Conservation (phyloP, 2,329 filamentous ascomycete species). For the Lachnellula occidentalis region DNA sequence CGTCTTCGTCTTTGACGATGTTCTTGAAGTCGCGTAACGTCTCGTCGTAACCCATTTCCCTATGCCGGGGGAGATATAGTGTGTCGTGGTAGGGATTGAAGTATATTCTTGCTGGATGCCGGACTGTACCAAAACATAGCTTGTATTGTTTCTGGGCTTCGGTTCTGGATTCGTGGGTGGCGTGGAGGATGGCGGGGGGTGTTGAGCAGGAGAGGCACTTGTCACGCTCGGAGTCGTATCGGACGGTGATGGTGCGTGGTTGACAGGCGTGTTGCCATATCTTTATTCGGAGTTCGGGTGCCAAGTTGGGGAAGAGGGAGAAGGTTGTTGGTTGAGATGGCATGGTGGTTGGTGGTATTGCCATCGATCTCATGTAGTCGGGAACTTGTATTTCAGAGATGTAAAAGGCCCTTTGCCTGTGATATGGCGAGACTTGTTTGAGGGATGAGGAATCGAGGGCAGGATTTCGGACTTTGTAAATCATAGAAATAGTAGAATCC, state of each 20-base stretch:
- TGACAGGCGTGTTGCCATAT: slow-evolving; percentile 25
- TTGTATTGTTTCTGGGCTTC: slow-evolving; percentile 37
- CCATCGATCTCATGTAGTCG: neutral
- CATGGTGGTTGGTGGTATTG: slow-evolving; percentile 1
- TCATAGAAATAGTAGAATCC: neutral
- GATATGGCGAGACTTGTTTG: no score
- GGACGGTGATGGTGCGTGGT: slow-evolving; percentile 23
- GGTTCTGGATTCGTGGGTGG: slow-evolving; percentile 38
- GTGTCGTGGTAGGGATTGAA: slow-evolving; percentile 20
- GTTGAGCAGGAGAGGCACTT: slow-evolving; percentile 34
- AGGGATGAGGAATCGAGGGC: no score
- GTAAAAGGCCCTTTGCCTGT: no score
- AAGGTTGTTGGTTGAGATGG: slow-evolving; percentile 16
- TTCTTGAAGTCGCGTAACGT: slow-evolving; percentile 37
- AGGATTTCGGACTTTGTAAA: no score
- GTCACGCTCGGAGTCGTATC: slow-evolving; percentile 34
- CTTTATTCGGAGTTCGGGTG: slow-evolving; percentile 27
- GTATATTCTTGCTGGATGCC: slow-evolving; percentile 8
- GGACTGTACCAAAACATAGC: slow-evolving; percentile 29
- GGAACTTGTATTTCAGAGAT: neutral
- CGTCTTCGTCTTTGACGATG: slow-evolving; percentile 28
- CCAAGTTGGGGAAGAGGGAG: slow-evolving; percentile 22
- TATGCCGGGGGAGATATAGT: slow-evolving; percentile 31
- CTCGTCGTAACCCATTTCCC: slow-evolving; percentile 31
- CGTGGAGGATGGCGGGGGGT: slow-evolving; percentile 38